phyloP scores from a whole-genome alignment of 306 rosid species.

The Prunus davidiana region DNA sequence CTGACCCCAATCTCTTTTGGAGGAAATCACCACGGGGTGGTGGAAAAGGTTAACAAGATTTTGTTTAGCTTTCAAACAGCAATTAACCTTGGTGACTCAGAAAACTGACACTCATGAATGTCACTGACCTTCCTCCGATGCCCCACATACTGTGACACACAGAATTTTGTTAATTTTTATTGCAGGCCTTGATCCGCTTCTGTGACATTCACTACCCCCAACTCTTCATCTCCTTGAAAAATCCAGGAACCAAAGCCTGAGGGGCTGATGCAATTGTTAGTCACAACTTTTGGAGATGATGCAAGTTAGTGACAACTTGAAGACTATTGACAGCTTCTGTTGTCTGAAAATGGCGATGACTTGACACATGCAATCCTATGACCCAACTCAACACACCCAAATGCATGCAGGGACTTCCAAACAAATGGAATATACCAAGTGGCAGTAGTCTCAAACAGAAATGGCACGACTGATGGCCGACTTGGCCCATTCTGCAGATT shows the following conservation, averaged over 20 bases:
- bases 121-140: conserved; percentile 29
- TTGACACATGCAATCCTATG: conserved; percentile 67
- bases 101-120: conserved; percentile 1
- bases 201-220: conserved; percentile 38
- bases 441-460: conserved; percentile 61
- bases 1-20: conserved; percentile 26
- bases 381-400: conserved; percentile 56
- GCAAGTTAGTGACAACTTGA: conserved; percentile 89
- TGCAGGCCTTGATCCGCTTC: conserved; percentile 22
- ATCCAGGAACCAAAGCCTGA: conserved; percentile 41
- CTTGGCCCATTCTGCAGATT: conserved; percentile 97
- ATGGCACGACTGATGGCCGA: conserved; percentile 86
- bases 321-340: conserved; percentile 48
- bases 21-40: conserved; percentile 12
- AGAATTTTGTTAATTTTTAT: not conserved
- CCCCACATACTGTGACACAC: conserved; percentile 11
- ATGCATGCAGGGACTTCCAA: conserved; percentile 75
- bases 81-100: not conserved
- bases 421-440: conserved; percentile 36
- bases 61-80: not conserved
- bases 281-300: conserved; percentile 69
- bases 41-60: conserved; percentile 11
- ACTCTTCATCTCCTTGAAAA: conserved; percentile 43
- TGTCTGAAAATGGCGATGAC: conserved; percentile 62
- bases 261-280: conserved; percentile 78